These are phyloP conservation scores for Chlamydomonas incerta DNA, from an alignment of 139 green algal genomes.

Conservation along the genomic window DNA sequence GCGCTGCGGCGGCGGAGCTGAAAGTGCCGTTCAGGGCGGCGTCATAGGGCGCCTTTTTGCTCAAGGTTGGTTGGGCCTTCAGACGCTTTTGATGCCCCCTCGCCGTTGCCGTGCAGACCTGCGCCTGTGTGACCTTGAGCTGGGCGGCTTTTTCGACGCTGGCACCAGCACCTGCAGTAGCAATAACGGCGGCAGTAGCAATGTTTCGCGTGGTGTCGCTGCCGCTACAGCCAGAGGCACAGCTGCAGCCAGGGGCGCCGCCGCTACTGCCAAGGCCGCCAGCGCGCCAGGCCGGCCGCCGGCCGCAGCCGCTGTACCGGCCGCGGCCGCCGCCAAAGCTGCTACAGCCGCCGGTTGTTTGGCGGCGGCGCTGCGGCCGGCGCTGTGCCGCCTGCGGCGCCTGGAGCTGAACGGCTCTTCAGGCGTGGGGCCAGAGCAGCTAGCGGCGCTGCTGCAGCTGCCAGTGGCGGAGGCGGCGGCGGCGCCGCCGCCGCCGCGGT, in stretches of 20 bases:
- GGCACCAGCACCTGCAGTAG: no score
- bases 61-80: no score
- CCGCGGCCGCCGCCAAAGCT: no score
- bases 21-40: no score
- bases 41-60: background rate
- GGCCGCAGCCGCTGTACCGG: no score
- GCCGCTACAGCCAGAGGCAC: background rate
- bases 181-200: no score
- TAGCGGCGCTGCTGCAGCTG: background rate
- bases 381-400: background rate
- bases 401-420: conserved; percentile 4
- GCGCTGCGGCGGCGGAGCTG: no score
- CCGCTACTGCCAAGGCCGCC: background rate
- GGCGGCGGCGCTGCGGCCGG: background rate
- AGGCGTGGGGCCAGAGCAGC: background rate
- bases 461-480: no score
- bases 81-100: no score
- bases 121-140: conserved; percentile 13
- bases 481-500: background rate
- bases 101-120: background rate
- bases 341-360: background rate
- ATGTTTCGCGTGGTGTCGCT: no score
- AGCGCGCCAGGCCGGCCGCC: background rate
- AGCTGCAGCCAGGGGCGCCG: background rate
- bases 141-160: background rate